Base-by-base conservation (phyloP, 2,329 filamentous ascomycete species). In the Aspergillus pseudoviridinutans region DNA sequence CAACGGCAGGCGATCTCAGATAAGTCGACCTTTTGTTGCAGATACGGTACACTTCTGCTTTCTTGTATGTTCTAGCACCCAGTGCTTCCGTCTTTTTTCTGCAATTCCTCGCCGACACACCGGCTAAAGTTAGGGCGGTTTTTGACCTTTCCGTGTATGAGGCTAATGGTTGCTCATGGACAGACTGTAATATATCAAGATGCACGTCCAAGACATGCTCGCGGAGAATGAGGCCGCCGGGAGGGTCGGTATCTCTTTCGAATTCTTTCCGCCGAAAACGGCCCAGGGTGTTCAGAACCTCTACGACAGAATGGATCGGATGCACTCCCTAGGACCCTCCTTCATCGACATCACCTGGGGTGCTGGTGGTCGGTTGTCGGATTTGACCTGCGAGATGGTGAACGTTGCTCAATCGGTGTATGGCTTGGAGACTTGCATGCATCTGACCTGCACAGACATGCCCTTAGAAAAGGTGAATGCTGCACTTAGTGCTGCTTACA, bases 321-420 rank as follows among this genome's bases (percentile, higher is more conserved):
- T 99, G 94, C 92, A 96, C 77, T 86, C 88, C 69, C 85, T 95
- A 62, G 94, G 92, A 1, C 94, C 93, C 62, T 89, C 92, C 70
- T 99, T 99, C 80, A 92, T 99, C 74, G 94, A 99, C 76, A 89
- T 99, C 70, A 99, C 94, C 61, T 99, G 94, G 94, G 95, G 95
- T 62, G 94, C 94, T 53, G 94, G 94, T 66, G 94, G 94, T 50
- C 87, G 90, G 64, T 86, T 94, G 66, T 94, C 93, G 55, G 89
- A 96, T 71, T 79, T 99, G 68, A 99, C 94, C 46, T 92, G 90
- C 76, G 94, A 99, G 74, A 99, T 99, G 92, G 93, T 99, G 64
- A 87, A 90, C 65, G 92, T 96, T 64, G 92, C 94, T 49, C 94
- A 99, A 78, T 90, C 91, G 20, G 92, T 94, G 62, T 95, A 97